Percentiles rank a stretch among this genome's conserved stretches.
These are phyloP conservation scores for Peronospora farinosa DNA, from an alignment of 352 stramenopile genomes.

Conservation along the genomic window DNA sequence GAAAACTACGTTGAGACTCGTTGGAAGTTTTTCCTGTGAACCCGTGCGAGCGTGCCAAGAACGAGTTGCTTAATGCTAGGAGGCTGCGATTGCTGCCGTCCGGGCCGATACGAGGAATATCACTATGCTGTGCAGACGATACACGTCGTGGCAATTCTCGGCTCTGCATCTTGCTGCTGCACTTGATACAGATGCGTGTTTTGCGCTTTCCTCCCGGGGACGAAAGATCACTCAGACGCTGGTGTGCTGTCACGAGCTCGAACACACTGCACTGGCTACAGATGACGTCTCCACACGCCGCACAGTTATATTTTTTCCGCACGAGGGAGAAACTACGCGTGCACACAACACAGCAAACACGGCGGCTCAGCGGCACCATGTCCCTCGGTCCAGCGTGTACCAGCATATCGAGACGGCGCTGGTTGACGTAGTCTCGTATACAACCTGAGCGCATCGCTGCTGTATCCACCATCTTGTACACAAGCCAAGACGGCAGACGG, in stretches of 20 bases:
- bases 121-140: slow-evolving; percentile 31
- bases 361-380: slow-evolving; percentile 60
- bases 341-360: slow-evolving; percentile 74
- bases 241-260: slow-evolving; percentile 57
- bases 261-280: slow-evolving; percentile 75
- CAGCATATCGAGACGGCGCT: slow-evolving; percentile 62
- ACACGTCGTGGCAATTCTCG: slow-evolving; percentile 46
- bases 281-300: slow-evolving; percentile 73
- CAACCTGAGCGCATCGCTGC: slow-evolving; percentile 69
- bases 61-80: slow-evolving; percentile 26
- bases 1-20: slow-evolving; percentile 31
- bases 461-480: slow-evolving; percentile 78
- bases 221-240: slow-evolving; percentile 27
- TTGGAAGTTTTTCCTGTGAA: slow-evolving; percentile 26
- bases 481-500: slow-evolving; percentile 66
- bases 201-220: slow-evolving; percentile 58
- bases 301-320: slow-evolving; percentile 83
- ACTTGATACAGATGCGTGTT: slow-evolving; percentile 70
- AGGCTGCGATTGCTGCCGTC: slow-evolving; percentile 28
- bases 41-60: slow-evolving; percentile 20
- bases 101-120: slow-evolving; percentile 27
- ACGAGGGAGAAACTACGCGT: slow-evolving; percentile 81
- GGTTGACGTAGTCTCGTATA: slow-evolving; percentile 72
- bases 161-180: slow-evolving; percentile 53
- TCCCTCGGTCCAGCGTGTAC: slow-evolving; percentile 60